Evolutionary conservation across 2,329 filamentous ascomycete genomes (phyloP), one percentile per base, ranked within the genome.

Genomic region (Calonectria fujianensis): DNA sequence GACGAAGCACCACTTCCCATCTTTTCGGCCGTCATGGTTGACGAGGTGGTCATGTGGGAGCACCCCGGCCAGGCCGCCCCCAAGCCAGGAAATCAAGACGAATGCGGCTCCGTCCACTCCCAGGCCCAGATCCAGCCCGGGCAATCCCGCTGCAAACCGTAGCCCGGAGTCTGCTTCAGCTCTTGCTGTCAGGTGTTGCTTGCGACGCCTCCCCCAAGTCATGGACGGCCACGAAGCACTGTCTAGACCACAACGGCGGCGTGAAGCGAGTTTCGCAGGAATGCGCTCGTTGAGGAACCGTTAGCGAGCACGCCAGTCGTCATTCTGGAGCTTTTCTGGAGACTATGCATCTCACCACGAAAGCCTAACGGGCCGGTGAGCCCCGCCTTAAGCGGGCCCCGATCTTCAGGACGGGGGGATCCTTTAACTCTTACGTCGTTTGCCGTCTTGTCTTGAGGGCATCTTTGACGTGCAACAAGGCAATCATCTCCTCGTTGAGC

Each of bases 11-110:
- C 69, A 74, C 77, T 74, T 13, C 70, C 69, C 35, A 48, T 48
- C 45, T 48, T 63, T 37, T 63, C 57, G 57, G 57, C 57, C 35
- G 35, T 74, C 66, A 75, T 75, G 74, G 74, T 74, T 61, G 75
- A 63, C 39, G 51, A 69, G 48, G 68, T 70, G 75, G 77, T 81
- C 79, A 81, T 76, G 78, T 79, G 79, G 79, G 74, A 77, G 77
- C 32, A 68, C 71, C 74, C 75, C 61, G 74, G 78, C 65, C n/a
- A 68, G 73, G 73, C 74, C 74, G 52, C 71, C 41, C 59, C 66
- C 24, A 68, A 70, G 45, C 66, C 71, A 73, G 27, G 50, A 41
- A 65, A 35, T 39, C 70, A 57, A 39, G 41, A 39, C 59, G 54
- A 29, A 57, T 66, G 73, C 69, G 69, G 70, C 70, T 72, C 70